Evolutionary conservation across 129 eudicot species (phyloP).

Genomic region (Chrysanthemum lavandulifolium): DNA sequence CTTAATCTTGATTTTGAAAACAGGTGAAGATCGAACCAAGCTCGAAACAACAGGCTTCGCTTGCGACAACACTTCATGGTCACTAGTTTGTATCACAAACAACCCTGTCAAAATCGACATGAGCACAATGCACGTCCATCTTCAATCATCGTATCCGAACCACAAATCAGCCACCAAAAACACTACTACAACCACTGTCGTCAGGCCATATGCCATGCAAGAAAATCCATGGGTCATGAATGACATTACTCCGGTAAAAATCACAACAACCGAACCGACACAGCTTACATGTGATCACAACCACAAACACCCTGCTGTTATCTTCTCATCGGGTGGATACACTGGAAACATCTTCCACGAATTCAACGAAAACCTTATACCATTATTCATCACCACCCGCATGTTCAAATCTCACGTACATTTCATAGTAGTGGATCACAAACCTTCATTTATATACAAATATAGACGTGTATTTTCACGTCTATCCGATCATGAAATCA

Average conservation of each 20-base stretch:
- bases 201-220: conserved; percentile 32
- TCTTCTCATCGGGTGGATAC: conserved; percentile 30
- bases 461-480: conserved; percentile 24
- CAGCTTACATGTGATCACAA: conserved; percentile 23
- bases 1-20: conserved; percentile 3
- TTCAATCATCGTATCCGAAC: not conserved
- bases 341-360: conserved; percentile 35
- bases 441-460: conserved; percentile 28
- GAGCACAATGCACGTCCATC: conserved; percentile 16
- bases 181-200: conserved; percentile 23
- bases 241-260: conserved; percentile 26
- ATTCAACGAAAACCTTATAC: conserved; percentile 29
- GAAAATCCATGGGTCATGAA: conserved; percentile 23
- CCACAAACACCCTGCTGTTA: conserved; percentile 25
- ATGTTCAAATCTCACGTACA: conserved; percentile 25
- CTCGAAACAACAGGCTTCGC: conserved; percentile 22
- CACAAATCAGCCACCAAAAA: conserved; percentile 10
- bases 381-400: conserved; percentile 26
- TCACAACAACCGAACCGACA: conserved; percentile 8
- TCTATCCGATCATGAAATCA: conserved; percentile 28
- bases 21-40: conserved; percentile 31
- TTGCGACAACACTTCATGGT: conserved; percentile 26
- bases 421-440: conserved; percentile 26
- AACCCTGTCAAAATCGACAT: conserved; percentile 26
- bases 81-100: conserved; percentile 20